Evolutionary conservation across 139 green algal species (phyloP).

Genomic region (Gonium pectorale): DNA sequence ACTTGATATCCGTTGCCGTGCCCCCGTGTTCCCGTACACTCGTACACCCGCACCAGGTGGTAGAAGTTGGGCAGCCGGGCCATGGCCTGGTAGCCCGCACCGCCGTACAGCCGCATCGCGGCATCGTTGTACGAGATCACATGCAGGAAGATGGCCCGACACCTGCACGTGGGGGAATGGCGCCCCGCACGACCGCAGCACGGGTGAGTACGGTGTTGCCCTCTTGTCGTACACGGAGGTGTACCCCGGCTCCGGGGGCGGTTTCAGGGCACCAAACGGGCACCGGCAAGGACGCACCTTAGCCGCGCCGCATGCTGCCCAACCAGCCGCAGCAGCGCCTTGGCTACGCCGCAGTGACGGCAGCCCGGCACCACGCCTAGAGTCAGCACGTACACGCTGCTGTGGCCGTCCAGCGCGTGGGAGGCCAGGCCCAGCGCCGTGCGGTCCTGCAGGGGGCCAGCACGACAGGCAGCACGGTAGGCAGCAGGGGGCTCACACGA

Average conservation of each 20-base stretch:
- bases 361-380: slow-evolving; percentile 57
- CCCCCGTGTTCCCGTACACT: no score
- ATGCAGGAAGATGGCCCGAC: slow-evolving; percentile 57
- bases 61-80: slow-evolving; percentile 51
- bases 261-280: no score
- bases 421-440: slow-evolving; percentile 48
- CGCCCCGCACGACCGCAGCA: no score
- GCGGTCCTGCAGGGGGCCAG: slow-evolving; percentile 62
- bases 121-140: slow-evolving; percentile 62
- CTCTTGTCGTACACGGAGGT: no score
- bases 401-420: slow-evolving; percentile 46
- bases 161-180: no score
- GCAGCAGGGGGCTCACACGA: no score
- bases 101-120: slow-evolving; percentile 56
- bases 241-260: no score
- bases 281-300: slow-evolving; percentile 2
- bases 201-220: no score
- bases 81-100: slow-evolving; percentile 39
- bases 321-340: slow-evolving; percentile 47
- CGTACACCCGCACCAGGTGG: slow-evolving; percentile 20
- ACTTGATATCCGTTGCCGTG: no score
- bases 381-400: slow-evolving; percentile 65
- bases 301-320: slow-evolving; percentile 46
- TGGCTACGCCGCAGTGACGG: slow-evolving; percentile 47
- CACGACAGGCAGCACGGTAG: no score